Evolutionary conservation across 176 grass and related monocot genomes (phyloP).

Genomic region (Dendrocalamus sinicus): DNA sequence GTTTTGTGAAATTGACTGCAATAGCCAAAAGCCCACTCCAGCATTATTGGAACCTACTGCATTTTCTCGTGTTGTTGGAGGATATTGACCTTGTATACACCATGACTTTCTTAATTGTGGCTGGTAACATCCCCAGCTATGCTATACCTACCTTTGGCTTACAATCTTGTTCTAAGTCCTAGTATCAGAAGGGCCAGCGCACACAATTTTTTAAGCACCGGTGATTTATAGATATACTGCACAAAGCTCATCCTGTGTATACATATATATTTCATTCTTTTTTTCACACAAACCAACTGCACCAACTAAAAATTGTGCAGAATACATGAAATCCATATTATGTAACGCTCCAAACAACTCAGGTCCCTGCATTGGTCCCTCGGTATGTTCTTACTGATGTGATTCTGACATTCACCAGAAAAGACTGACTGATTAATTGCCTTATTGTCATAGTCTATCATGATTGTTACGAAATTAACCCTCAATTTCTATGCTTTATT

Average conservation of each 20-base stretch:
- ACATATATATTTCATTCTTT: not conserved
- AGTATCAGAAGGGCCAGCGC: not conserved
- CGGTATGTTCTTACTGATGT: not conserved
- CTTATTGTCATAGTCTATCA: slow-evolving; percentile 22
- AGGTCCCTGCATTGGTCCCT: not conserved
- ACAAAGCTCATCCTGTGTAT: not conserved
- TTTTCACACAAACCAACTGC: not conserved
- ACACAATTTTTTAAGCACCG: not conserved
- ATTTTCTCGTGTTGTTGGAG: not conserved
- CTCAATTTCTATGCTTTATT: too few relatives aligned
- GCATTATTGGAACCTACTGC: too few relatives aligned
- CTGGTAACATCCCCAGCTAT: not conserved
- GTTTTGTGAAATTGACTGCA: not conserved
- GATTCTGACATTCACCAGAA: not conserved
- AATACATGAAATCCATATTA: not conserved
- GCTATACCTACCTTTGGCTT: not conserved
- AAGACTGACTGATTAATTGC: not conserved
- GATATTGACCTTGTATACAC: not conserved
- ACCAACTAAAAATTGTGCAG: not conserved
- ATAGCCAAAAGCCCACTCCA: not conserved
- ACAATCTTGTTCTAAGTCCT: not conserved
- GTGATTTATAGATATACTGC: not conserved
- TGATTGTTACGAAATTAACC: too few relatives aligned
- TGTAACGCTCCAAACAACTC: not conserved
- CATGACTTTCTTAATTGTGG: not conserved